Evolutionary conservation across 306 rosid genomes (phyloP).

Genomic region (Cicer yamashitae): DNA sequence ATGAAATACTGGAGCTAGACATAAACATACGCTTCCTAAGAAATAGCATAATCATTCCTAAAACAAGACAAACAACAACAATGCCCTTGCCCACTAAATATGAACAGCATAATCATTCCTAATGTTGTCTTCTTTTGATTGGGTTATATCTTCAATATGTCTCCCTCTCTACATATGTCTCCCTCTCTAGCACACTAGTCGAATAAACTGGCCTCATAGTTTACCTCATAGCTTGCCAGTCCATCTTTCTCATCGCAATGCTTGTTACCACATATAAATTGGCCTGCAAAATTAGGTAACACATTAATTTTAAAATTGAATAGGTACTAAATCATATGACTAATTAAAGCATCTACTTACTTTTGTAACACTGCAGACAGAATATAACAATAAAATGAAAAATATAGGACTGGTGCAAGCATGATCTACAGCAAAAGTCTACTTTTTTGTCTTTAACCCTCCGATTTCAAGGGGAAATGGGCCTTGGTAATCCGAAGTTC

Average conservation of each 20-base stretch:
- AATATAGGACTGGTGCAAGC: slow-evolving; percentile 14
- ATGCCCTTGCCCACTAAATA: slow-evolving; percentile 18
- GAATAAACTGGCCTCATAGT: slow-evolving; percentile 37
- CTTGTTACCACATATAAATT: slow-evolving; percentile 84
- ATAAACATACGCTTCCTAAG: not conserved
- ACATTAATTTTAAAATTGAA: slow-evolving; percentile 43
- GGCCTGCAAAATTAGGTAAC: slow-evolving; percentile 68
- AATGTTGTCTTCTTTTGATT: not conserved
- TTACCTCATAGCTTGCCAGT: slow-evolving; percentile 89
- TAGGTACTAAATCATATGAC: slow-evolving; percentile 21
- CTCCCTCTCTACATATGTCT: not conserved
- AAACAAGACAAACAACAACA: slow-evolving; percentile 28
- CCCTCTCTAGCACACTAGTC: slow-evolving; percentile 14
- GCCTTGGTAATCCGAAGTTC: too few species aligned
- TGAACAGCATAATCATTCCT: not conserved
- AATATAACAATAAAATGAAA: slow-evolving; percentile 15
- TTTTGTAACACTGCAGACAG: slow-evolving; percentile 23
- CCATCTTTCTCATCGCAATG: slow-evolving; percentile 76
- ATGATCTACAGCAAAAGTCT: slow-evolving; percentile 9
- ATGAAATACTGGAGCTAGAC: slow-evolving; percentile 15
- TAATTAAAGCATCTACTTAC: slow-evolving; percentile 9
- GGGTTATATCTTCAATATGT: slow-evolving; percentile 6
- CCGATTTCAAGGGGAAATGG: too few species aligned
- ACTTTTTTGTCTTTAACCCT: too few species aligned
- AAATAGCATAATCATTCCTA: slow-evolving; percentile 7